These are phyloP conservation scores for Leucosporidium yakuticum DNA, from an alignment of 768 basidiomycete genomes.

Conservation along the genomic window DNA sequence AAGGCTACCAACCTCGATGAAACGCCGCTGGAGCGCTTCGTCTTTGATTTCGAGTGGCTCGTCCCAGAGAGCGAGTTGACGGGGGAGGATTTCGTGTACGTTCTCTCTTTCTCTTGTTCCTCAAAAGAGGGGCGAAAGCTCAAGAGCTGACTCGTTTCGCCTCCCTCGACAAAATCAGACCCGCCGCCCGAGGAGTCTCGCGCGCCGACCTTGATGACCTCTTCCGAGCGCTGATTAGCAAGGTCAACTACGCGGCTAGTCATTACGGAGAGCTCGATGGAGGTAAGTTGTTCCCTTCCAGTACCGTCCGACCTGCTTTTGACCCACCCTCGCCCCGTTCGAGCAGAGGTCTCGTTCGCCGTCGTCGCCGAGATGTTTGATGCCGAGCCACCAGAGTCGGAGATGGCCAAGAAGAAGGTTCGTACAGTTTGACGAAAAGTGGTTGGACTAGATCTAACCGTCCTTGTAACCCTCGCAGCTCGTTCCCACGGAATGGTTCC, in stretches of 20 bases:
- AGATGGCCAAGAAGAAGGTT: constrained; percentile 11
- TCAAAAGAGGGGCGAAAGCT: too few relatives aligned
- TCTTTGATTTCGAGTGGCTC: constrained; percentile 78
- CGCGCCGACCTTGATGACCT: constrained; percentile 60
- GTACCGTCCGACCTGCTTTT: background rate
- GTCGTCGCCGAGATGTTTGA: constrained; percentile 31
- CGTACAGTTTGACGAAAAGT: background rate
- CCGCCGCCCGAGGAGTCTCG: constrained; percentile 52
- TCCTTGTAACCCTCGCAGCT: background rate
- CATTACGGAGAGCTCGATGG: constrained; percentile 50
- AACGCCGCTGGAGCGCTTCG: constrained; percentile 76
- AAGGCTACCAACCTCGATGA: constrained; percentile 62
- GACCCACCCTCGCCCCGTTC: background rate
- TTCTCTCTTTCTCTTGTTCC: background rate
- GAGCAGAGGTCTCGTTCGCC: constrained; percentile 18
- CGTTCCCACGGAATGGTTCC: constrained; percentile 15
- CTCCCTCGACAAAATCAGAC: background rate
- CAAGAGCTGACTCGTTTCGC: too few relatives aligned
- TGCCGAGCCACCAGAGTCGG: constrained; percentile 9
- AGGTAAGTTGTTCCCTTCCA: constrained; percentile 10
- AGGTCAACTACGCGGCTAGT: constrained; percentile 68
- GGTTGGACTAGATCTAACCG: fast-evolving
- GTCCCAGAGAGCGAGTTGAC: constrained; percentile 46
- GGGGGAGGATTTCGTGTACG: constrained; percentile 49
- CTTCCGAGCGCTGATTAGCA: constrained; percentile 75